Base-by-base conservation (phyloP, 768 basidiomycete genomes). In the Lyophyllum semitale region DNA sequence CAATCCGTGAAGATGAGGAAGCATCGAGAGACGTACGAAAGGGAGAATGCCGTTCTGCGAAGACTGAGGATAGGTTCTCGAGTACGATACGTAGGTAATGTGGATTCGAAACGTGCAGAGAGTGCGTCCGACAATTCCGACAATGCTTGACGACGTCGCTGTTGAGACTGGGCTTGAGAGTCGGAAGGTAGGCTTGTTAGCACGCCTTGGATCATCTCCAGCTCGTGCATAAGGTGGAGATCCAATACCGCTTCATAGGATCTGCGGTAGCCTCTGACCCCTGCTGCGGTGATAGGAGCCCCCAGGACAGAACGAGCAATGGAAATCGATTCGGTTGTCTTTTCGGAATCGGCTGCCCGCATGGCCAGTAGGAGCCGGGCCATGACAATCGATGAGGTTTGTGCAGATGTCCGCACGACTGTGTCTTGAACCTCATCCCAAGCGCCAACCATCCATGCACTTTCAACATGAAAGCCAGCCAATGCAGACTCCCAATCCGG, bases 371-470 rank as follows among this genome's bases (percentile, higher is more conserved):
- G 78, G 13, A 94, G 84, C 26, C 85, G 81, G 4, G 89, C 95
- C 50, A 95, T 86, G 33, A 87, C 83, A 30, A 88, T 77, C 25
- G 89, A 80, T 0, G 93, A 77, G 0, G 82, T 78, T 20, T 81
- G 76, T 12, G 73, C 68, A n/a, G 78, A 71, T 17, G 78, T 74
- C 26, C 71, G 74, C 35, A 77, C 73, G 20, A 87, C 80, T 40
- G 92, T 76, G 17, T 73, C 71, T 48, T 84, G 78, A 15, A 99
- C 89, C 48, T 90, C 89, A 2, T 82, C 78, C 95, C 95, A 98
- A 60, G 95, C 93, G 5, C 93, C 91, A 30, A 94, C 88, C 84
- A 95, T 95, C 89, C 95, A 96, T 1, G 93, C 91, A 57, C 94
- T 91, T 74, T 99, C 95, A 11, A 91, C 85, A 62, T 93, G 91